Evolutionary conservation across 495 filamentous ascomycete genomes (phyloP), one percentile per base, ranked within the genome.

Genomic region (Darksidea phi): DNA sequence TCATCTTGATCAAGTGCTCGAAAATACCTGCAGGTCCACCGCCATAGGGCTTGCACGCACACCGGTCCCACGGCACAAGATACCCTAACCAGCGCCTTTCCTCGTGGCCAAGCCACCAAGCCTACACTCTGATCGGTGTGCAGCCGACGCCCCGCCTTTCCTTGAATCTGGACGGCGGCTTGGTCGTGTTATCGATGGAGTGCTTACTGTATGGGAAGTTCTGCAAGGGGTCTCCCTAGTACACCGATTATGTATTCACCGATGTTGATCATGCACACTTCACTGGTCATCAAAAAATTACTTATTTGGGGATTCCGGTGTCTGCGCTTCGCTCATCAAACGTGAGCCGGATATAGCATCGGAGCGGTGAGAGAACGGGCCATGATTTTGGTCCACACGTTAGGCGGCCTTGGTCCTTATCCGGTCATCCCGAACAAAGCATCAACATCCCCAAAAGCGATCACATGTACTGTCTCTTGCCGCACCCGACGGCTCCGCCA

Each of bases 1-100:
- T 62, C 59, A 62, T 51, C 59, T 51, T 55, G 52, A 45, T 62
- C 59, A 62, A 62, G 59, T 62, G 59, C 49, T 17, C n/a, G 2
- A 41, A 24, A 43, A 6, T 34, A 13, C n/a, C 10, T 62, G 59
- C 59, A 55, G 59, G 59, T 55, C 41, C 50, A 10, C 24, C 41
- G 23, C 34, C 21, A 49, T 48, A 46, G 43, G 26, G 57, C 32
- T 53, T 4, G 5, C 46, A 32, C 3, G 28, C 10, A 32, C 28
- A 32, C 10, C 4, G 28, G n/a, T n/a, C 7, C 47, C 47, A 6
- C 28, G 7, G 23, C 25, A 17, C 25, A 13, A 15, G 13, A 34
- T 23, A 13, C 23, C 48, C 25, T 18, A 52, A 15, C 2, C 21
- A 28, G 6, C 25, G n/a, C 6, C 13, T 17, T 8, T n/a, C 23